Conservation (phyloP, 495 filamentous ascomycete species). For the Peziza echinospora region DNA sequence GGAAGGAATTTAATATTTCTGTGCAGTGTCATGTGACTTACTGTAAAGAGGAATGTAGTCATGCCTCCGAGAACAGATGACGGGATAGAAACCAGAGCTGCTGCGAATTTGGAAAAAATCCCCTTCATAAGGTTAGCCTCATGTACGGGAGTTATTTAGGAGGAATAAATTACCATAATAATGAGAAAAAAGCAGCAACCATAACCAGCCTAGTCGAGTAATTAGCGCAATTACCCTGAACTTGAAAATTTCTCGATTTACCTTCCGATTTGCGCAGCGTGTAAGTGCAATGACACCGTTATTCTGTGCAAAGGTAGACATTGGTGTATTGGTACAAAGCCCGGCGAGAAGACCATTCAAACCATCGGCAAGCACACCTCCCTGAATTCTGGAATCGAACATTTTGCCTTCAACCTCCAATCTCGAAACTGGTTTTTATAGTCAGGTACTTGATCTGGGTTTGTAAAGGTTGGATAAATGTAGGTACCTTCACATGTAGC, state of each 20-base stretch:
- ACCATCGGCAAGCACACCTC: conserved; percentile 71
- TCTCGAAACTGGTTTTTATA: conserved; percentile 60
- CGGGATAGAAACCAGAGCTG: conserved; percentile 64
- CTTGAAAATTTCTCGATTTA: not conserved
- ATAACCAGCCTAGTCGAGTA: conserved; percentile 6
- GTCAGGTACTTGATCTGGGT: not conserved
- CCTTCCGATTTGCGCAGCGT: conserved; percentile 63
- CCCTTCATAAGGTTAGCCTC: conserved; percentile 37
- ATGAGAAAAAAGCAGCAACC: conserved; percentile 58
- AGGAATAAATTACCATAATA: conserved; percentile 20
- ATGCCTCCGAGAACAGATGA: conserved; percentile 67
- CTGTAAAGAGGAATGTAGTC: conserved; percentile 52
- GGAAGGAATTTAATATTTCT: too few species aligned
- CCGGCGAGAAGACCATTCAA: conserved; percentile 60
- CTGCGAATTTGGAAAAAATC: conserved; percentile 83
- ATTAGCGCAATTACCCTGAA: not conserved
- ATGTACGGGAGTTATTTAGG: not conserved
- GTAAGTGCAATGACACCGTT: conserved; percentile 84
- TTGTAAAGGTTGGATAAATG: not conserved
- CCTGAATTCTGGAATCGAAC: conserved; percentile 81
- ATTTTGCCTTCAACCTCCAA: conserved; percentile 57
- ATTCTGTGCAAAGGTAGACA: conserved; percentile 66
- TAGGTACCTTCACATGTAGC: conserved; percentile 36
- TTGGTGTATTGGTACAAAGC: conserved; percentile 65
- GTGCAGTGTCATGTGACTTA: not conserved